Evolutionary conservation across 2,329 filamentous ascomycete species (phyloP).

Genomic region (Aspergillus eucalypticola): DNA sequence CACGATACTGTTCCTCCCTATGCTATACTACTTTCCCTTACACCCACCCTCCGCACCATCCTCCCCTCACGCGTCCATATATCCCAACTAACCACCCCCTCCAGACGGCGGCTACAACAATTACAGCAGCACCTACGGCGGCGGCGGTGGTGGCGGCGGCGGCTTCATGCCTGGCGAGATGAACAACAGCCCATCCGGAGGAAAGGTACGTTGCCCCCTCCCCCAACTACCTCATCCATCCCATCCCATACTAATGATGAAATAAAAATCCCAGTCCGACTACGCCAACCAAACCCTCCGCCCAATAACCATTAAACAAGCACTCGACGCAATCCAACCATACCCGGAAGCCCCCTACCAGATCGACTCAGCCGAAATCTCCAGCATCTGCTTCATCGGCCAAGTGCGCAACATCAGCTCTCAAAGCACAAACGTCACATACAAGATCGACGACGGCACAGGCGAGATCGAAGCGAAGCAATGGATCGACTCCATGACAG

Average conservation of each 20-base stretch:
- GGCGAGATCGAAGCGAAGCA: conserved; percentile 75
- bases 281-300: conserved; percentile 78
- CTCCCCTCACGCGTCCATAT: background rate
- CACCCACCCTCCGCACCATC: background rate
- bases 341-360: conserved; percentile 76
- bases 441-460: conserved; percentile 93
- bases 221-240: background rate
- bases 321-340: conserved; percentile 76
- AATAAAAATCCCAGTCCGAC: conserved; percentile 44
- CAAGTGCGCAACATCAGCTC: conserved; percentile 83
- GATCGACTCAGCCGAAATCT: conserved; percentile 74
- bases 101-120: conserved; percentile 14
- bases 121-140: conserved; percentile 56
- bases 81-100: background rate
- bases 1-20: too few species aligned
- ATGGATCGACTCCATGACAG: conserved; percentile 47
- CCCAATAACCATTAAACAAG: conserved; percentile 93
- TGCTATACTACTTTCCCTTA: too few species aligned
- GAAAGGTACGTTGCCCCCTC: conserved; percentile 35
- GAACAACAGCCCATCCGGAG: conserved; percentile 50
- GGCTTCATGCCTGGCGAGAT: conserved; percentile 60
- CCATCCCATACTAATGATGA: conserved; percentile 7
- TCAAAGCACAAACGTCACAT: conserved; percentile 90
- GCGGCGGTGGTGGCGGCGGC: conserved; percentile 55
- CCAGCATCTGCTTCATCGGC: conserved; percentile 80